Conservation (phyloP, 805 yeast species). For the Cyberlindnera nakhonratchasimensis region DNA sequence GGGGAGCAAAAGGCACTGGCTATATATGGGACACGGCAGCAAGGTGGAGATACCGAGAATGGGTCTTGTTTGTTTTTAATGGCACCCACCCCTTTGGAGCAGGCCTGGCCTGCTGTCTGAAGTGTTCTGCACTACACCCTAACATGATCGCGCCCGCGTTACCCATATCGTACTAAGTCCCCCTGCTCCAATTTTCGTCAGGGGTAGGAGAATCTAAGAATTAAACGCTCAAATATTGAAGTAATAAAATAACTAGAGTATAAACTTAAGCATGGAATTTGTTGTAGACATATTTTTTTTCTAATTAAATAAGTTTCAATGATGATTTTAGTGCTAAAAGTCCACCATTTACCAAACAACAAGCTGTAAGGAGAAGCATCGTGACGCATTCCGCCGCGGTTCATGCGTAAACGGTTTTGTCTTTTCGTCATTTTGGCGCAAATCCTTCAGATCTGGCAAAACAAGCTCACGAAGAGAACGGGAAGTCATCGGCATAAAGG, state of each 20-base stretch:
- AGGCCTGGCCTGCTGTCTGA: constrained; percentile 1
- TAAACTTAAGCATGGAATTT: no score
- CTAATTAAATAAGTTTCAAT: no score
- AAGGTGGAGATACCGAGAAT: constrained; percentile 3
- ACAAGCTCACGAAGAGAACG: no score
- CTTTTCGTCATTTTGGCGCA: constrained; percentile 4
- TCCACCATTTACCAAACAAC: not conserved
- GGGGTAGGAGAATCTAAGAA: no score
- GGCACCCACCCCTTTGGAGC: constrained; percentile 4
- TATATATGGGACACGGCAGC: constrained; percentile 5
- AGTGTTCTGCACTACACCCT: not conserved
- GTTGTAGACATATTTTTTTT: no score
- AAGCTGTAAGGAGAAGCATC: not conserved
- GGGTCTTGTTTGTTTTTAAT: constrained; percentile 7
- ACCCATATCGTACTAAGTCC: no score
- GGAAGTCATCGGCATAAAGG: no score
- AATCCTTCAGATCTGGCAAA: not conserved
- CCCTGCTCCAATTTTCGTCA: not conserved
- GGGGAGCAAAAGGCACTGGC: not conserved
- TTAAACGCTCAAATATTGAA: no score
- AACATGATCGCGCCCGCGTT: constrained; percentile 1
- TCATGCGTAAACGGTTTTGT: constrained; percentile 7
- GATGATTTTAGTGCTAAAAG: no score
- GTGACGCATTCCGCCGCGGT: constrained; percentile 10
- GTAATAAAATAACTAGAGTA: no score